Conservation (phyloP, 306 rosid genomes). For the Sesbania bispinosa region DNA sequence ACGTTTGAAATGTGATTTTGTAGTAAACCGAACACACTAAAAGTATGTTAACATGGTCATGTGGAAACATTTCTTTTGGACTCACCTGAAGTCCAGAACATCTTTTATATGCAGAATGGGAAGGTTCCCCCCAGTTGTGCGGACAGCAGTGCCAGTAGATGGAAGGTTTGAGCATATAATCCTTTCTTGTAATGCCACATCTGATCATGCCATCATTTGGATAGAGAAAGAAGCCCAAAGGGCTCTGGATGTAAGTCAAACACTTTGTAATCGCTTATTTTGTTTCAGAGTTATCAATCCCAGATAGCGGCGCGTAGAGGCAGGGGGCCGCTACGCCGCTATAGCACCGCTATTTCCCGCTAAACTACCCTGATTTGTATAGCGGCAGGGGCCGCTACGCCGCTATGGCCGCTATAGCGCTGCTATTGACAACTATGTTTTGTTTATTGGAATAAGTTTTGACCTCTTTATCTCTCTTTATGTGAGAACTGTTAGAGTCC, state of each 20-base stretch:
- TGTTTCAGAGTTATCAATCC: too few species aligned
- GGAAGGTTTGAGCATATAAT: constrained; percentile 94
- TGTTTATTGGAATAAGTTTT: background rate
- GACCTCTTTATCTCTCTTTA: background rate
- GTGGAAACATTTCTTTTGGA: background rate
- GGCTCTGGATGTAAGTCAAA: constrained; percentile 70
- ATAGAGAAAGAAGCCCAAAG: constrained; percentile 83
- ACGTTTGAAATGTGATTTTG: too few species aligned
- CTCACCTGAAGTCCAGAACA: background rate
- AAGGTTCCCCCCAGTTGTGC: constrained; percentile 83
- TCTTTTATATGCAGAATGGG: constrained; percentile 55
- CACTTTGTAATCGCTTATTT: background rate
- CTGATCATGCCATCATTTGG: constrained; percentile 94
- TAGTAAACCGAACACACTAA: too few species aligned
- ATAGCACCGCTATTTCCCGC: too few species aligned
- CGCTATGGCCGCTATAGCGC: too few species aligned
- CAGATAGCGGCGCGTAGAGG: too few species aligned
- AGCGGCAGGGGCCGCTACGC: too few species aligned
- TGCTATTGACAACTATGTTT: too few species aligned
- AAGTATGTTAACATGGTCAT: background rate
- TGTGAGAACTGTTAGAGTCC: too few species aligned
- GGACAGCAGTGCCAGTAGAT: constrained; percentile 92
- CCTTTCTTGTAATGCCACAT: constrained; percentile 89
- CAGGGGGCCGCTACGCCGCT: too few species aligned
- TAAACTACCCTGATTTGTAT: too few species aligned